phyloP scores from a whole-genome alignment of 2,329 filamentous ascomycete species.

The Aaosphaeria pasadenensis region DNA sequence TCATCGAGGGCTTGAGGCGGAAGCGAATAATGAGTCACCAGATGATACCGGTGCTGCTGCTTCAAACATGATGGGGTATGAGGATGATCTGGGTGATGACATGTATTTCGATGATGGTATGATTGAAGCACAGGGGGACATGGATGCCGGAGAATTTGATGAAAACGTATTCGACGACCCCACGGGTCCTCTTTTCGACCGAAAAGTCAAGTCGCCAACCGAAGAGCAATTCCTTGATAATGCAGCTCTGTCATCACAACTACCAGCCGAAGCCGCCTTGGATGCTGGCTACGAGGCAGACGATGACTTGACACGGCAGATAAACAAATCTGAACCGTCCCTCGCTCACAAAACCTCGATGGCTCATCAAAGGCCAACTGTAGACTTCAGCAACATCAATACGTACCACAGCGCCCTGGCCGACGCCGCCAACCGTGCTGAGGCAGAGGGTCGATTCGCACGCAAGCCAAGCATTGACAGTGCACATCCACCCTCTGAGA shows the following conservation, averaged over 20 bases:
- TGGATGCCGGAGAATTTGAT: slow-evolving; percentile 60
- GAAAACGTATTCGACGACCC: slow-evolving; percentile 69
- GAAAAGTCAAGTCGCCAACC: slow-evolving; percentile 29
- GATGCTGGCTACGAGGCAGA: slow-evolving; percentile 31
- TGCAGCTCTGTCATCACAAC: slow-evolving; percentile 13
- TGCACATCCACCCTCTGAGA: slow-evolving; percentile 24
- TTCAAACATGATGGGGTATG: slow-evolving; percentile 3
- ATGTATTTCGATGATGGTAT: slow-evolving; percentile 68
- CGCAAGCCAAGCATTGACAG: slow-evolving; percentile 53
- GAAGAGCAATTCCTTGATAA: slow-evolving; percentile 9
- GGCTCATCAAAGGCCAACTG: slow-evolving; percentile 28
- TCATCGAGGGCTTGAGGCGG: slow-evolving; percentile 5
- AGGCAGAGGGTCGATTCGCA: slow-evolving; percentile 71
- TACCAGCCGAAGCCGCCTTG: slow-evolving; percentile 11
- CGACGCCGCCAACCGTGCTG: slow-evolving; percentile 74
- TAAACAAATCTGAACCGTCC: slow-evolving; percentile 43
- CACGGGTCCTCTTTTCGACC: slow-evolving; percentile 48
- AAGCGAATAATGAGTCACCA: slow-evolving; percentile 7
- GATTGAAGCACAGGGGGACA: slow-evolving; percentile 50
- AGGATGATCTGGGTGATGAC: slow-evolving; percentile 46
- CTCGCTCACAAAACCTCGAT: slow-evolving; percentile 48
- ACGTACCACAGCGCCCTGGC: slow-evolving; percentile 83
- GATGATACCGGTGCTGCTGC: slow-evolving; percentile 2
- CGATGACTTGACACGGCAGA: slow-evolving; percentile 21
- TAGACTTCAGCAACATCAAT: slow-evolving; percentile 52